phyloP scores from a whole-genome alignment of 75 land plant genomes.

The Cunninghamia lanceolata region DNA sequence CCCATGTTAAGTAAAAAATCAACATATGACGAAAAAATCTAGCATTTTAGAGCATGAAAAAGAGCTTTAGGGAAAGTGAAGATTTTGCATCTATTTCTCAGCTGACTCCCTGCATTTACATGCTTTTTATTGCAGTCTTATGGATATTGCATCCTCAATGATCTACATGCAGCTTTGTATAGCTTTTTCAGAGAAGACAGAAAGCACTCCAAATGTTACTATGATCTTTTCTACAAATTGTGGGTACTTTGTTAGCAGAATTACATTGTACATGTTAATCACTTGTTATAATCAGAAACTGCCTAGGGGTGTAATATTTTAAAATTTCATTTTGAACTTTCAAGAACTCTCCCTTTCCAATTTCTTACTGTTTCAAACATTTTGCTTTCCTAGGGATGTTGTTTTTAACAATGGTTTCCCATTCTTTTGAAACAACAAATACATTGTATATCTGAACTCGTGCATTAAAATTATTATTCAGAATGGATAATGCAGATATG shows the following conservation, averaged over 20 bases:
- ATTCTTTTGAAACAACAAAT: background rate
- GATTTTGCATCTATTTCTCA: background rate
- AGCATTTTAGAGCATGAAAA: slow-evolving; percentile 3
- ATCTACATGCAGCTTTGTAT: background rate
- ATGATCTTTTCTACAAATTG: background rate
- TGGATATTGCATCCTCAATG: background rate
- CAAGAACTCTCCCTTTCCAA: background rate
- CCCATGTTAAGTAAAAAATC: background rate
- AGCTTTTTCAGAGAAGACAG: background rate
- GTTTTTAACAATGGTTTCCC: background rate
- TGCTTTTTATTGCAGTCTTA: background rate
- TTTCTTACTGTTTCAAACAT: background rate
- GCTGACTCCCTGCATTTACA: background rate
- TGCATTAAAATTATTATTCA: background rate
- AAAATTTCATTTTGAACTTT: background rate
- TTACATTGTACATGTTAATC: background rate
- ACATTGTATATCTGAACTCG: background rate
- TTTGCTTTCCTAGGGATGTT: background rate
- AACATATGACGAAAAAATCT: background rate
- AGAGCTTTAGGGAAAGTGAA: background rate
- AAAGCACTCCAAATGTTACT: background rate
- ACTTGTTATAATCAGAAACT: background rate
- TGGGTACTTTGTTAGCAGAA: background rate
- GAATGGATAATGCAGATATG: background rate
- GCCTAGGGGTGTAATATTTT: background rate